Percentiles rank a stretch among this genome's conserved stretches.
Evolutionary conservation across 805 yeast genomes (phyloP).

Genomic region (Barnettozyma vustinii): DNA sequence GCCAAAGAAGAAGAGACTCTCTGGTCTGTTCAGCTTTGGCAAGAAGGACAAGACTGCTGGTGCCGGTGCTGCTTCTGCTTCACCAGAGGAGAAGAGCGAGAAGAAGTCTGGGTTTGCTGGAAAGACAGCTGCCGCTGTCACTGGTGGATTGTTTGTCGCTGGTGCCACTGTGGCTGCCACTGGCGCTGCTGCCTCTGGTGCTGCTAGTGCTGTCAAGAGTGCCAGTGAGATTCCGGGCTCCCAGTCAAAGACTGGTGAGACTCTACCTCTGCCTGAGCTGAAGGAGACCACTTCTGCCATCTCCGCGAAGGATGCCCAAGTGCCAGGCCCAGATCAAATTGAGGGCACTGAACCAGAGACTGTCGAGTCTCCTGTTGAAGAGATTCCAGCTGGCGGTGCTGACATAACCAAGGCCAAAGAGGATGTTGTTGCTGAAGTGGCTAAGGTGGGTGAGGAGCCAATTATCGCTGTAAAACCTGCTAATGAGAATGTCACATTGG

Average conservation of each 20-base stretch:
- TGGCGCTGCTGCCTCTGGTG: slow-evolving; percentile 20
- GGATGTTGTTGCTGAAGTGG: not conserved
- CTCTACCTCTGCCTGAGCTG: slow-evolving; percentile 8
- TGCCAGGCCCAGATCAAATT: not conserved
- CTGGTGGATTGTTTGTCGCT: slow-evolving; percentile 12
- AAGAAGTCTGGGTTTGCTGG: not conserved
- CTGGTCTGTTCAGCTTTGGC: slow-evolving; percentile 5
- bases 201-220: slow-evolving; percentile 12
- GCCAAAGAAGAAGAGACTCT: slow-evolving; percentile 9
- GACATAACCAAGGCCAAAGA: not conserved
- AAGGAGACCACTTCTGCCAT: slow-evolving; percentile 2
- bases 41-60: not conserved
- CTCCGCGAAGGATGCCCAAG: slow-evolving; percentile 1
- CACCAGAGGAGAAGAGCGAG: slow-evolving; percentile 6
- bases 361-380: slow-evolving; percentile 1
- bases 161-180: slow-evolving; percentile 8
- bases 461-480: not conserved
- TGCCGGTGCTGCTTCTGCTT: not conserved
- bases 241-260: slow-evolving; percentile 6
- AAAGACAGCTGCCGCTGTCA: slow-evolving; percentile 3
- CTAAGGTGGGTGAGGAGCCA: not conserved
- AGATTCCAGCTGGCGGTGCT: slow-evolving; percentile 1
- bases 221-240: not conserved
- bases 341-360: slow-evolving; percentile 1
- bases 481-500: not conserved